phyloP scores from a whole-genome alignment of 371 early-diverging fungal genomes.

The Mortierella sp. region DNA sequence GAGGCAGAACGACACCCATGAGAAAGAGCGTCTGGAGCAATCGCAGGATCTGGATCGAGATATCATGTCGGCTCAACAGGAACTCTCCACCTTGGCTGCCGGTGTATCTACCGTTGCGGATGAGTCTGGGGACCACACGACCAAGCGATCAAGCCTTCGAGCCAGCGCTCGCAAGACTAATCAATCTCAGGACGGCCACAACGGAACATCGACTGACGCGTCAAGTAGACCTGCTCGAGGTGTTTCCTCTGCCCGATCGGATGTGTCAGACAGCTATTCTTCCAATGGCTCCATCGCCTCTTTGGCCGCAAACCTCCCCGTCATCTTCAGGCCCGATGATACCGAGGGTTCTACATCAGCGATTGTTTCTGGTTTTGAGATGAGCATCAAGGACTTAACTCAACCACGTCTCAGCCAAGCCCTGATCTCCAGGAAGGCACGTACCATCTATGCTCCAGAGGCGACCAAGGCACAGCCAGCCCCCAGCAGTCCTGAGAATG shows the following conservation, averaged over 20 bases:
- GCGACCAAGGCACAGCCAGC: background rate
- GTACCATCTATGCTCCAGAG: conserved; percentile 36
- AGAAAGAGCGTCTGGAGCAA: background rate
- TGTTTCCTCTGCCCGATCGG: conserved; percentile 10
- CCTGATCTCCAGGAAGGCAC: conserved; percentile 32
- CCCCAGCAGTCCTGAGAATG: conserved; percentile 10
- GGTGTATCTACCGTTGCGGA: background rate
- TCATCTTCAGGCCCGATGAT: conserved; percentile 9
- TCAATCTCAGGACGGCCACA: background rate
- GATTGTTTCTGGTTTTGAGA: conserved; percentile 14
- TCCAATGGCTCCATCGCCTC: background rate
- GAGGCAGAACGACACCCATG: conserved; percentile 9
- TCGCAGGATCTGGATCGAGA: conserved; percentile 9
- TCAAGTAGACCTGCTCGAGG: background rate
- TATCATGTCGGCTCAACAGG: background rate
- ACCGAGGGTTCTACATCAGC: background rate
- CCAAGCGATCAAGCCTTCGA: conserved; percentile 1
- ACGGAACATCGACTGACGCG: background rate
- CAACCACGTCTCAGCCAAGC: conserved; percentile 28
- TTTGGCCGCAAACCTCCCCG: background rate
- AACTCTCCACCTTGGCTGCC: background rate
- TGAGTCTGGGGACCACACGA: background rate
- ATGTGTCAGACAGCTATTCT: conserved; percentile 4
- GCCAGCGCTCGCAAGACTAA: background rate
- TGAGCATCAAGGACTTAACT: conserved; percentile 21